Conservation (phyloP, 129 eudicot genomes). For the Saussurea involucrata region DNA sequence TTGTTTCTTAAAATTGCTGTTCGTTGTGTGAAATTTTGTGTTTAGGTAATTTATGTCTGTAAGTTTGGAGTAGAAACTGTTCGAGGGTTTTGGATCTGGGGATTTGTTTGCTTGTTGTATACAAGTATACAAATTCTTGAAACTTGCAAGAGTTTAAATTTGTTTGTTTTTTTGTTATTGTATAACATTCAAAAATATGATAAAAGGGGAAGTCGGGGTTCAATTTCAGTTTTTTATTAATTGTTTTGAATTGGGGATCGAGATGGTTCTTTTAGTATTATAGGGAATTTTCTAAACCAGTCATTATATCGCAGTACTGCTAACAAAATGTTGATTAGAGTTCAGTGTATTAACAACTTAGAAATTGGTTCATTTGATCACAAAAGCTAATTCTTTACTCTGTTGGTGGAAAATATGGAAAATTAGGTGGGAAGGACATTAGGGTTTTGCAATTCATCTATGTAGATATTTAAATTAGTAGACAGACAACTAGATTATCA, state of each 20-base stretch:
- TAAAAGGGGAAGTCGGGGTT: not conserved
- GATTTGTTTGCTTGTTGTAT: not conserved
- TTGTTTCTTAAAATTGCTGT: not conserved
- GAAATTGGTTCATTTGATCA: not conserved
- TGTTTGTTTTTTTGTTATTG: not conserved
- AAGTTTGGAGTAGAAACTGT: not conserved
- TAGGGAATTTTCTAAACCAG: not conserved
- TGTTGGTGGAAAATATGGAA: not conserved
- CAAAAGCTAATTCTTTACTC: not conserved
- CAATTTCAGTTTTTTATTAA: not conserved
- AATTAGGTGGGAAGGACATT: not conserved
- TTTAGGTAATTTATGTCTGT: constrained; percentile 1
- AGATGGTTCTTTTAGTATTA: not conserved
- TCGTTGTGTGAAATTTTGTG: not conserved
- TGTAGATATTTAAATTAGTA: not conserved
- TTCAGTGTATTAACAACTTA: not conserved
- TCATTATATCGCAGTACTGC: not conserved
- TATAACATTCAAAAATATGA: not conserved
- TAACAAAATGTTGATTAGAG: not conserved
- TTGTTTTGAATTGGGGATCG: constrained; percentile 9
- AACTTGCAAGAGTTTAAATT: not conserved
- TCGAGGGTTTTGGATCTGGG: constrained; percentile 19
- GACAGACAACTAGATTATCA: not conserved
- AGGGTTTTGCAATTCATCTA: not conserved
- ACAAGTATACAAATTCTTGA: not conserved